Evolutionary conservation across 805 yeast species (phyloP).

Genomic region (Lipomyces mesembrius): DNA sequence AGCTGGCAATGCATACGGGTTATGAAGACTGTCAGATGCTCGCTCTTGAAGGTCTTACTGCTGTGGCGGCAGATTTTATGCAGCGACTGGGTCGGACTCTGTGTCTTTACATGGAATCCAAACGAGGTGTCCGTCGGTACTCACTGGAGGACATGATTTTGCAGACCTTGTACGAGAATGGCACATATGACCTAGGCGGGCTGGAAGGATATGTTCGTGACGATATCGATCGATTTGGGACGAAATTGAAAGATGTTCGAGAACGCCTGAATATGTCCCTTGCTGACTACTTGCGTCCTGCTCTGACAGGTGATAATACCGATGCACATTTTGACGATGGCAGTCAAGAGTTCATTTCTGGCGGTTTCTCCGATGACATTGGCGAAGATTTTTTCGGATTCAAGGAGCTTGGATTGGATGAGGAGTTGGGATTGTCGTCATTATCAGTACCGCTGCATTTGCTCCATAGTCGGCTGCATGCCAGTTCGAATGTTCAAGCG

Average conservation of each 20-base stretch:
- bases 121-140: constrained; percentile 41
- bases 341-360: constrained; percentile 91
- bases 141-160: constrained; percentile 56
- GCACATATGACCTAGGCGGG: constrained; percentile 77
- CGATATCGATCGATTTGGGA: constrained; percentile 68
- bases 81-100: constrained; percentile 73
- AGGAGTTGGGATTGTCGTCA: constrained; percentile 83
- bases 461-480: constrained; percentile 74
- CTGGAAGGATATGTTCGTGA: constrained; percentile 75
- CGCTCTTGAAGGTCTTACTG: constrained; percentile 80
- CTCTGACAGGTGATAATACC: constrained; percentile 52
- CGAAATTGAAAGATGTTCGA: constrained; percentile 70
- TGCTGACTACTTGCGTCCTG: constrained; percentile 82
- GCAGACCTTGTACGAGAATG: constrained; percentile 78
- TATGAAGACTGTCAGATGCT: constrained; percentile 80
- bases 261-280: constrained; percentile 69
- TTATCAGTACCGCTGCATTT: constrained; percentile 88
- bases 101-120: constrained; percentile 70
- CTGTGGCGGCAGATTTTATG: constrained; percentile 80
- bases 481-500: constrained; percentile 46
- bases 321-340: constrained; percentile 85
- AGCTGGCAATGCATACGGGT: constrained; percentile 87
- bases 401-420: constrained; percentile 88
- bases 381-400: constrained; percentile 99
- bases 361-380: constrained; percentile 89